A percentile compares a stretch with the other conserved stretches of the same genome.
phyloP scores from a whole-genome alignment of 192 early-diverging fungal genomes.

The Jimgerdemannia lactiflua region DNA sequence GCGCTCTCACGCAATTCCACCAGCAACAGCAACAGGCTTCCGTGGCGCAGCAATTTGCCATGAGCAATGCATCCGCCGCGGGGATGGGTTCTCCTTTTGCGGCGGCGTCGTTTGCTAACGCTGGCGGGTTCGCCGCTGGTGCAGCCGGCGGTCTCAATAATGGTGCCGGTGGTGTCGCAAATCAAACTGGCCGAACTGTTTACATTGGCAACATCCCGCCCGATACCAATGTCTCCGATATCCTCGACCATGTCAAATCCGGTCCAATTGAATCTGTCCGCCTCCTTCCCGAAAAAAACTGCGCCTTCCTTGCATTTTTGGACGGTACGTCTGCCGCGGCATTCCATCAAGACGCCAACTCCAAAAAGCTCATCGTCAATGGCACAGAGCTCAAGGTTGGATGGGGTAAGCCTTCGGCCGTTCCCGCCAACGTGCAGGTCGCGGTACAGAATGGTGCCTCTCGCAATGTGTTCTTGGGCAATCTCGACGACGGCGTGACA shows the following conservation, averaged over 20 bases:
- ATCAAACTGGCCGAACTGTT: conserved; percentile 64
- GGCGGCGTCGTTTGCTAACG: neutral
- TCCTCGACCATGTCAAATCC: conserved; percentile 68
- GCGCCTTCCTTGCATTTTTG: conserved; percentile 81
- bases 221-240: conserved; percentile 51
- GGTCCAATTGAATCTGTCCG: conserved; percentile 71
- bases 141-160: neutral
- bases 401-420: conserved; percentile 67
- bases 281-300: conserved; percentile 73
- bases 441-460: conserved; percentile 69
- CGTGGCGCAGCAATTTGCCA: neutral
- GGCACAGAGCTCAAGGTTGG: conserved; percentile 68
- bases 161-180: conserved; percentile 8
- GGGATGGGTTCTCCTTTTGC: neutral
- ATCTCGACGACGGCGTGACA: conserved; percentile 61
- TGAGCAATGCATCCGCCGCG: neutral
- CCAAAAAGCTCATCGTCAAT: conserved; percentile 46
- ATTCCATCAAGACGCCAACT: conserved; percentile 55
- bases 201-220: conserved; percentile 80
- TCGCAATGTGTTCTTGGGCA: conserved; percentile 83
- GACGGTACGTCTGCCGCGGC: conserved; percentile 58
- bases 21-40: neutral
- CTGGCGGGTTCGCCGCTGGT: neutral
- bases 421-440: conserved; percentile 48
- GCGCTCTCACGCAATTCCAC: neutral